Evolutionary conservation across 257 asterid genomes (phyloP), one percentile per base, ranked within the genome.

Genomic region (Linaria vulgaris): DNA sequence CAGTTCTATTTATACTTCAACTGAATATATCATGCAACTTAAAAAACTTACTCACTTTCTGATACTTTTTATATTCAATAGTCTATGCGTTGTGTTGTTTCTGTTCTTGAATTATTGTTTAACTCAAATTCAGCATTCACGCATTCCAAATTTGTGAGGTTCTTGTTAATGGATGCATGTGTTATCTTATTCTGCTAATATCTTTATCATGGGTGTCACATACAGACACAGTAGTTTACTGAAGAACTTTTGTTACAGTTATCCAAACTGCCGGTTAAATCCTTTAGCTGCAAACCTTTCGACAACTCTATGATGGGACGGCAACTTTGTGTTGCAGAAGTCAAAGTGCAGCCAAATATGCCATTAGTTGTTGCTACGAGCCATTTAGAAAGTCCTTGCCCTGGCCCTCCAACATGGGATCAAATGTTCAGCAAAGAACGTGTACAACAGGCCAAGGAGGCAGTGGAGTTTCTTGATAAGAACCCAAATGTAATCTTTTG

Each of bases 351-450:
- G 72, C 75, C 82, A 9, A 81, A 62, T 17, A 66, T 24, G 55
- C 37, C 78, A n/a, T 56, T 94, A 64, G 72, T 81, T 39, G 86
- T 94, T 50, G 97, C 95, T 6, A 94, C 97, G 19, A 90, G 84
- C 83, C 99, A 90, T 75, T 78, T 94, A 38, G 99, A 94, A 78
- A 94, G 99, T 43, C 99, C 99, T 10, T 80, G 82, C 75, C 96
- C 92, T 0, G 67, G 73, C 68, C 99, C 99, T 47, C 99, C 99
- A 10, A 94, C 75, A 43, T 94, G 97, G 97, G 78, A 94, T 69
- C 99, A 94, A 64, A 85, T 84, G 95, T 90, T 52, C 80, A 94
- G 97, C 84, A 86, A 85, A 66, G 96, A 94, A 65, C 96, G 99
- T 0, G 87, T 94, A 4, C 63, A 6, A 21, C 99, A 94, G 72